phyloP scores from a whole-genome alignment of 441 rosid genomes.

The Pelargonium citronellum region DNA sequence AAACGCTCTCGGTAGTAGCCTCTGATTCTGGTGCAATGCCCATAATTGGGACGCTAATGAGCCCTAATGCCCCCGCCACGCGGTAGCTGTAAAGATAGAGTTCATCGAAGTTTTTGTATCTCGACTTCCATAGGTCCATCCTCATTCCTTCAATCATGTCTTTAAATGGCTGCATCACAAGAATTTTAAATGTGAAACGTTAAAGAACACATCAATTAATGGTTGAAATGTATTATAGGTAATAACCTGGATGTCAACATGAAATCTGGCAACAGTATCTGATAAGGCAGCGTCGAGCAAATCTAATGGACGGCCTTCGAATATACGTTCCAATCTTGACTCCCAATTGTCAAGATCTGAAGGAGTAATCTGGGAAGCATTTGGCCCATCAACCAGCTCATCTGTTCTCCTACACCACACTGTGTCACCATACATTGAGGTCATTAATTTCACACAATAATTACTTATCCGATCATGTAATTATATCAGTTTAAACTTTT shows the following conservation, averaged over 20 bases:
- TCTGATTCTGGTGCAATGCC: slow-evolving; percentile 42
- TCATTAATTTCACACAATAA: no score
- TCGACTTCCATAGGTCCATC: slow-evolving; percentile 37
- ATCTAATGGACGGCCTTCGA: slow-evolving; percentile 36
- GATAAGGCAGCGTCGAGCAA: slow-evolving; percentile 41
- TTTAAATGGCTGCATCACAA: slow-evolving; percentile 34
- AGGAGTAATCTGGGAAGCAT: slow-evolving; percentile 41
- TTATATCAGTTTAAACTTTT: no score
- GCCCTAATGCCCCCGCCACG: slow-evolving; percentile 49
- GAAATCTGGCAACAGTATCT: slow-evolving; percentile 35
- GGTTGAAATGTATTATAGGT: not conserved
- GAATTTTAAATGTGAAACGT: not conserved
- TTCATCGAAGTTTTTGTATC: slow-evolving; percentile 40
- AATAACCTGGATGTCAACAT: slow-evolving; percentile 41
- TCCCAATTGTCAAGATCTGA: slow-evolving; percentile 43
- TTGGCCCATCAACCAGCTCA: slow-evolving; percentile 49
- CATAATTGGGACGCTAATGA: slow-evolving; percentile 53
- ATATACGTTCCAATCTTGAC: slow-evolving; percentile 33
- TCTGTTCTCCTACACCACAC: slow-evolving; percentile 53
- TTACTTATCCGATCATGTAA: no score
- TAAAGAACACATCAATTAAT: not conserved
- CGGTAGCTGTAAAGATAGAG: slow-evolving; percentile 49
- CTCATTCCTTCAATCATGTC: slow-evolving; percentile 58
- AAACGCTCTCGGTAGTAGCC: slow-evolving; percentile 41
- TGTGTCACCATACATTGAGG: no score